Evolutionary conservation across 2,329 filamentous ascomycete genomes (phyloP).

Genomic region (Talaromyces sp.): DNA sequence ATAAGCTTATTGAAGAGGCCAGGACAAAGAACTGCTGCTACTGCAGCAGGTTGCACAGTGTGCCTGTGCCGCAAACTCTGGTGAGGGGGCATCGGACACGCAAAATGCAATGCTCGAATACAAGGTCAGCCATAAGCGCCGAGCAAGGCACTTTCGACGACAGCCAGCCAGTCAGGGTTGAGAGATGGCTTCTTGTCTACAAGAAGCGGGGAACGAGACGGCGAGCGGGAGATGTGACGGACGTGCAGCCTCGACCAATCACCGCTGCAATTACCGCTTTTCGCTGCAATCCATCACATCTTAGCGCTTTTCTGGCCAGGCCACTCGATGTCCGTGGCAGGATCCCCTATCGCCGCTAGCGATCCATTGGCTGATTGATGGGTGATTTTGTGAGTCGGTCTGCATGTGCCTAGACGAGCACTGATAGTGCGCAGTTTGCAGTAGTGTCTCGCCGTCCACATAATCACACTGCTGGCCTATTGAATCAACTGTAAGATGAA

Average conservation of each 20-base stretch:
- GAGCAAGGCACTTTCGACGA: constrained; percentile 28
- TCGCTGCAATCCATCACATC: constrained; percentile 20
- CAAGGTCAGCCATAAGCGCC: constrained; percentile 23
- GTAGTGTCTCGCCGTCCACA: neutral
- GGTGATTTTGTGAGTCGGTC: neutral
- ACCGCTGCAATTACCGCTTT: constrained; percentile 12
- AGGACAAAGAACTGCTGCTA: constrained; percentile 6
- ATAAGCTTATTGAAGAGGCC: constrained; percentile 17
- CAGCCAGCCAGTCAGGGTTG: constrained; percentile 28
- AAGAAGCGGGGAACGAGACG: neutral
- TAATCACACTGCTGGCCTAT: neutral
- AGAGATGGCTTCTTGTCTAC: constrained; percentile 1
- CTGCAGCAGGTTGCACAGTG: neutral
- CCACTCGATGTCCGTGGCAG: constrained; percentile 3
- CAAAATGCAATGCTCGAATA: constrained; percentile 11
- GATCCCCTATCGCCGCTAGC: constrained; percentile 7
- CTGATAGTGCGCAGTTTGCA: neutral
- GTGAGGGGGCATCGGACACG: neutral
- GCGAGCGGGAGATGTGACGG: constrained; percentile 19
- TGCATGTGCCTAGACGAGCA: constrained; percentile 5
- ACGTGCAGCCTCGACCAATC: constrained; percentile 18
- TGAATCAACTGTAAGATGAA: neutral
- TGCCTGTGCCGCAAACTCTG: constrained; percentile 9
- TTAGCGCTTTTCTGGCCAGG: constrained; percentile 5
- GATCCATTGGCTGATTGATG: neutral